Evolutionary conservation across 208 protist species (phyloP), one percentile per base, ranked within the genome.

Genomic region (Trypanosomatidae sp.): DNA sequence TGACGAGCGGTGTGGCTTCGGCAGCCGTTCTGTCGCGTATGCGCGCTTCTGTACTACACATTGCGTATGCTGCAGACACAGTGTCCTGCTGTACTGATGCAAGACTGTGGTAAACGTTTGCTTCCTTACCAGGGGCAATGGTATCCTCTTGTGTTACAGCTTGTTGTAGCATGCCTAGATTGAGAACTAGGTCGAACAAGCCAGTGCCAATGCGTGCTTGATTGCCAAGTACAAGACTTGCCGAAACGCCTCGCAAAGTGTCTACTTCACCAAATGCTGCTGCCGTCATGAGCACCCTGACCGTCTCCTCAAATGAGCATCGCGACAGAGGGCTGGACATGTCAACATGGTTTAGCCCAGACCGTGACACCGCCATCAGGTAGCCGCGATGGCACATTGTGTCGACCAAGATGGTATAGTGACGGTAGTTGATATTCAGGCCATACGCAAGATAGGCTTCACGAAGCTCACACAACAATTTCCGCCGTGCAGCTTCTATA

Each of bases 271-370:
- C 74, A 67, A 98, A 98, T 3, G 74, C 74, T 16, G 97, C 97
- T 2, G 98, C 98, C 30, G 97, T 81, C 63, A 98, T 89, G 8
- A 99, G 84, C 35, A 99, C 96, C 48, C 99, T 98, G 5, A 98
- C 96, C 16, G 98, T 99, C 79, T 99, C 94, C 83, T 99, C 98
- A 66, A 99, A 99, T 13, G 98, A 99, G 69, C 79, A 94, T 37
- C 97, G 76, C 92, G 98, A 99, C 15, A 99, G 56, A 5, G 96
- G 85, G 43, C 97, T 97, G 10, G 93, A 96, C 25, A 71, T 85
- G 26, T 98, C 83, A 24, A 73, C 69, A 53, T 89, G 81, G 61
- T 98, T 97, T 56, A 98, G 97, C 40, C 97, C 97, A 19, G 96
- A 88, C 25, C 97, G 75, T 20, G 88, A 96, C 35, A 99, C 94